These are phyloP conservation scores for Fusarium xylarioides DNA, from an alignment of 2,329 filamentous ascomycete species.

Conservation along the genomic window DNA sequence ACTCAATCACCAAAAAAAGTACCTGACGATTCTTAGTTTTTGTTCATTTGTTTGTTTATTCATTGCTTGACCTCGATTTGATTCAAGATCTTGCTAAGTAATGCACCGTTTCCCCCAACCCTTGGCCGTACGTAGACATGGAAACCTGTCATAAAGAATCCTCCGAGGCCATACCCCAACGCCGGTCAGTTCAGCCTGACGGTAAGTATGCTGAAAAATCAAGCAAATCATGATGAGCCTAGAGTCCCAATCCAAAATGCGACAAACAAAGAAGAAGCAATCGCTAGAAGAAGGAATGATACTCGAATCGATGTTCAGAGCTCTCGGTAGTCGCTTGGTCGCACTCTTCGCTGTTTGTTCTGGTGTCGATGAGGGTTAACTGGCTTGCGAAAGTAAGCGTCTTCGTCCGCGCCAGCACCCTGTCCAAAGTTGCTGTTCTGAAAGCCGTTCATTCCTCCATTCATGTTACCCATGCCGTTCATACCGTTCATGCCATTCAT, in stretches of 20 bases:
- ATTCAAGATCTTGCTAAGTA: conserved; percentile 7
- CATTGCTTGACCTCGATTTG: conserved; percentile 20
- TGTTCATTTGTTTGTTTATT: conserved; percentile 21
- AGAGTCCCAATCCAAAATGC: conserved; percentile 26
- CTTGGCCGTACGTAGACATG: conserved; percentile 14
- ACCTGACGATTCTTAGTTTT: conserved; percentile 11
- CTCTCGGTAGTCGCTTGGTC: conserved; percentile 92
- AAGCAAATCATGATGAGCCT: conserved; percentile 9
- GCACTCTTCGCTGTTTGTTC: conserved; percentile 78
- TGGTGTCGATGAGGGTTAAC: conserved; percentile 94
- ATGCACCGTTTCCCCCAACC: conserved; percentile 1
- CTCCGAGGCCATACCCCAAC: conserved; percentile 14
- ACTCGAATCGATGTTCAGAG: conserved; percentile 57
- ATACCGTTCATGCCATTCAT: conserved; percentile 38
- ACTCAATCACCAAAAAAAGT: conserved; percentile 30
- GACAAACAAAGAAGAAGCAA: conserved; percentile 13
- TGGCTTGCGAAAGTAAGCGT: conserved; percentile 94
- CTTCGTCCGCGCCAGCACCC: conserved; percentile 79
- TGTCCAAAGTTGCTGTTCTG: conserved; percentile 55
- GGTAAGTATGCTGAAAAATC: conserved; percentile 24
- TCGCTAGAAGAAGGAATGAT: conserved; percentile 11
- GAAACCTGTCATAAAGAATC: conserved; percentile 6
- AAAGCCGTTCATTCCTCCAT: conserved; percentile 46
- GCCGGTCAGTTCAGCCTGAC: conserved; percentile 31
- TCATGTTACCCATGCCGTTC: conserved; percentile 45